Conservation (phyloP, 495 filamentous ascomycete species). For the Hypoxylon subgilvum region DNA sequence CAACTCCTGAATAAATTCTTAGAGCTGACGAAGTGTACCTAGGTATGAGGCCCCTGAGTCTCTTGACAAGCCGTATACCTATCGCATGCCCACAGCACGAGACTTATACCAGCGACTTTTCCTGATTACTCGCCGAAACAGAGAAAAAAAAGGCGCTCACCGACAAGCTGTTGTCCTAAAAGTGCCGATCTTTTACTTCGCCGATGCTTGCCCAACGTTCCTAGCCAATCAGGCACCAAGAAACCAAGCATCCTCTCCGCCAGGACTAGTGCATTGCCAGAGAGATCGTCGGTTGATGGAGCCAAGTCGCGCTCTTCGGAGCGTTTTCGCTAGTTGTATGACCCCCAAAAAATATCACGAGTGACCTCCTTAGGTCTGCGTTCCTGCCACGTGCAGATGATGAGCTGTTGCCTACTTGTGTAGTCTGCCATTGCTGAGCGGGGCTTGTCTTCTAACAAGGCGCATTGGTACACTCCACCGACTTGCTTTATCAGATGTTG, state of each 20-base stretch:
- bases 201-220: constrained; percentile 23
- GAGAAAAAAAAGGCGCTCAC: constrained; percentile 23
- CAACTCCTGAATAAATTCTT: too few relatives aligned
- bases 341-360: constrained; percentile 35
- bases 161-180: constrained; percentile 29
- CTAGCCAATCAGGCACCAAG: constrained; percentile 23
- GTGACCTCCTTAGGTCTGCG: constrained; percentile 25
- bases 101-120: constrained; percentile 14
- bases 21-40: too few relatives aligned
- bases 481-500: constrained; percentile 31
- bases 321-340: constrained; percentile 32
- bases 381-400: constrained; percentile 35
- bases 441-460: constrained; percentile 34
- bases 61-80: constrained; percentile 13
- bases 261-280: constrained; percentile 26
- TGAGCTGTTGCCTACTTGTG: constrained; percentile 15
- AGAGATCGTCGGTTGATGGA: constrained; percentile 34
- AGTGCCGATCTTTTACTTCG: constrained; percentile 33
- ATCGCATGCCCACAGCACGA: neutral
- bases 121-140: constrained; percentile 19
- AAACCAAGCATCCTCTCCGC: constrained; percentile 21
- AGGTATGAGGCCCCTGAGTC: constrained; percentile 4
- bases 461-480: constrained; percentile 18
- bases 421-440: constrained; percentile 24
- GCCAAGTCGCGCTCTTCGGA: constrained; percentile 29